A percentile compares a stretch with the other conserved stretches of the same genome.
phyloP scores from a whole-genome alignment of 2,329 filamentous ascomycete species.

The Blastomyces parvus region DNA sequence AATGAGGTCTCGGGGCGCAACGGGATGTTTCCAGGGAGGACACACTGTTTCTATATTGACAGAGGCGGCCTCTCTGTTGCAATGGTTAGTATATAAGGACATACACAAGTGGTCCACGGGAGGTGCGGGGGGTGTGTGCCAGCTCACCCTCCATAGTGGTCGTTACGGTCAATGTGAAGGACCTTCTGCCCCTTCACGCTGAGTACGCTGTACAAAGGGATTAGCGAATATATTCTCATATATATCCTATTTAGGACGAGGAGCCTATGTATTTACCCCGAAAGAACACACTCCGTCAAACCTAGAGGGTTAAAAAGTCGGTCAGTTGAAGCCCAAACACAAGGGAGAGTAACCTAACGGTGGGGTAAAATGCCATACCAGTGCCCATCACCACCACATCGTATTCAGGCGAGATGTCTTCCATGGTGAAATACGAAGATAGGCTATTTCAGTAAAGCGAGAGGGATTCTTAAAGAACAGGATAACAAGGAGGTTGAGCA shows the following conservation, averaged over 20 bases:
- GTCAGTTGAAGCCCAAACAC: slow-evolving; percentile 16
- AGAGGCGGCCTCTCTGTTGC: slow-evolving; percentile 74
- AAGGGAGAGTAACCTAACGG: slow-evolving; percentile 13
- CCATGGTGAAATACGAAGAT: slow-evolving; percentile 54
- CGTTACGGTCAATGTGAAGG: slow-evolving; percentile 95
- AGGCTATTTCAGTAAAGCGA: background rate
- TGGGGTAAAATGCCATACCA: slow-evolving; percentile 52
- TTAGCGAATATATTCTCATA: slow-evolving; percentile 12
- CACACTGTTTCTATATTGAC: slow-evolving; percentile 89
- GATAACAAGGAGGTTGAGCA: slow-evolving; percentile 9
- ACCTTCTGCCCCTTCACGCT: slow-evolving; percentile 99
- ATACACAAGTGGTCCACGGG: slow-evolving; percentile 16
- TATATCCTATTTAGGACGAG: slow-evolving; percentile 1
- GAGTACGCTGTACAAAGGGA: slow-evolving; percentile 56
- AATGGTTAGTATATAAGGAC: slow-evolving; percentile 14
- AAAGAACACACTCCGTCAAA: slow-evolving; percentile 97
- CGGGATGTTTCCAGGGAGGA: slow-evolving; percentile 11
- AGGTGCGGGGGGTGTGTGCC: slow-evolving; percentile 11
- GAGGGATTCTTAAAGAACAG: slow-evolving; percentile 10
- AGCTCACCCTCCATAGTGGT: slow-evolving; percentile 92
- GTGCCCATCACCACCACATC: slow-evolving; percentile 98
- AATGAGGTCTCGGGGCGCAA: background rate
- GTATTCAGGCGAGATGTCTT: slow-evolving; percentile 97
- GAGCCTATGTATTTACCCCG: slow-evolving; percentile 56
- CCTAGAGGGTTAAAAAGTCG: slow-evolving; percentile 46